Evolutionary conservation across 495 filamentous ascomycete species (phyloP).

Genomic region (Pseudevernia furfuracea): DNA sequence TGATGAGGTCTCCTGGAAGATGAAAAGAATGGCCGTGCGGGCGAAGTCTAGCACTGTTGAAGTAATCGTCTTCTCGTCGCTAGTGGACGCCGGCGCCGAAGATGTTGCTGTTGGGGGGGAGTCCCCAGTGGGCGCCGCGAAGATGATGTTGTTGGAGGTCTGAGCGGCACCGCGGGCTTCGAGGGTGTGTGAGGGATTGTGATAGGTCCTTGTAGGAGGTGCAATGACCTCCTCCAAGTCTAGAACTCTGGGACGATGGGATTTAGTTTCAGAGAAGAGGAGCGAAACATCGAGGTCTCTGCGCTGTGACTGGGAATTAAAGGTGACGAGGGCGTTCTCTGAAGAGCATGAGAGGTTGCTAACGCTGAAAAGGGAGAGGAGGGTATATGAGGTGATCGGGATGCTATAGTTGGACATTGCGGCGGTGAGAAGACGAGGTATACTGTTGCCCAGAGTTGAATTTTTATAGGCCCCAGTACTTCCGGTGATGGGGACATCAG

Average conservation of each 20-base stretch:
- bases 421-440: slow-evolving; percentile 62
- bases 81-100: slow-evolving; percentile 19
- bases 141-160: slow-evolving; percentile 42
- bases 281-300: slow-evolving; percentile 15
- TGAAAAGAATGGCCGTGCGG: slow-evolving; percentile 42
- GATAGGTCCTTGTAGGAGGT: slow-evolving; percentile 10
- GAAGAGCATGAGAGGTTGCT: slow-evolving; percentile 66
- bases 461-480: slow-evolving; percentile 45
- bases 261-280: slow-evolving; percentile 10
- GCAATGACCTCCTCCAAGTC: slow-evolving; percentile 14
- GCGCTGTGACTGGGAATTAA: slow-evolving; percentile 45
- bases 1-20: slow-evolving; percentile 42
- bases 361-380: slow-evolving; percentile 70
- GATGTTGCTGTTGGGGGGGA: slow-evolving; percentile 18
- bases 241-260: not conserved
- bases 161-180: slow-evolving; percentile 31
- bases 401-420: slow-evolving; percentile 67
- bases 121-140: slow-evolving; percentile 28
- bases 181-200: slow-evolving; percentile 26
- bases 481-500: slow-evolving; percentile 42
- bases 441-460: slow-evolving; percentile 70
- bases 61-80: slow-evolving; percentile 18
- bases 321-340: slow-evolving; percentile 80
- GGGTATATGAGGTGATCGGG: slow-evolving; percentile 52
- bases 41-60: slow-evolving; percentile 40